These are phyloP conservation scores for Earliella scabrosa DNA, from an alignment of 1,284 basidiomycete species.

Conservation along the genomic window DNA sequence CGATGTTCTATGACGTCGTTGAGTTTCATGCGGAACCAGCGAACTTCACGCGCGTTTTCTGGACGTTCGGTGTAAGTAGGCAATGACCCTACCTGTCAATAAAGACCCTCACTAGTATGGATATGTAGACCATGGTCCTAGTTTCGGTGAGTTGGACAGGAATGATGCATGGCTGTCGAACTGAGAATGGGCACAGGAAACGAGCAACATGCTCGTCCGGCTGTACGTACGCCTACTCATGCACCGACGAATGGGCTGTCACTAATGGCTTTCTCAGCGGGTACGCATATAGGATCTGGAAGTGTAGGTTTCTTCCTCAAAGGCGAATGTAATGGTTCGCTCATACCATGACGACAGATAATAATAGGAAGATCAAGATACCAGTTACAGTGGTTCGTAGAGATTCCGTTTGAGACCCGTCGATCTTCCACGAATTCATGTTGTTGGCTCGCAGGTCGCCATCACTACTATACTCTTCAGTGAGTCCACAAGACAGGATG, in stretches of 20 bases:
- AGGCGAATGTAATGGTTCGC: too few relatives aligned
- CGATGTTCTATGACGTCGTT: constrained; percentile 4
- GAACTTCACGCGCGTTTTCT: not conserved
- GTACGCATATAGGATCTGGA: constrained; percentile 22
- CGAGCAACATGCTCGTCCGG: constrained; percentile 9
- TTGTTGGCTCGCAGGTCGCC: not conserved
- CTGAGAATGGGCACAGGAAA: constrained; percentile 5
- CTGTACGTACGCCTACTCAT: not conserved
- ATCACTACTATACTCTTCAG: not conserved
- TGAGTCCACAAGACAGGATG: not conserved
- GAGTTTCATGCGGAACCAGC: constrained; percentile 1
- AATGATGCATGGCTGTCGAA: not conserved
- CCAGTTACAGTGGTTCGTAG: not conserved
- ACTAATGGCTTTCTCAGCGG: constrained; percentile 2
- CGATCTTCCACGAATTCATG: too few relatives aligned
- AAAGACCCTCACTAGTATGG: not conserved
- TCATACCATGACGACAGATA: constrained; percentile 8
- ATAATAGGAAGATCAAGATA: constrained; percentile 3
- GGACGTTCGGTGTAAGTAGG: constrained; percentile 9
- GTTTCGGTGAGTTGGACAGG: constrained; percentile 1
- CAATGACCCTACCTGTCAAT: not conserved
- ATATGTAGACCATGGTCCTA: constrained; percentile 9
- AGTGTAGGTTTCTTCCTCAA: constrained; percentile 3
- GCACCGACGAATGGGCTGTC: not conserved
- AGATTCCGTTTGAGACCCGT: too few relatives aligned